phyloP scores from a whole-genome alignment of 495 filamentous ascomycete species.

The Podospora bellae-mahoneyi region DNA sequence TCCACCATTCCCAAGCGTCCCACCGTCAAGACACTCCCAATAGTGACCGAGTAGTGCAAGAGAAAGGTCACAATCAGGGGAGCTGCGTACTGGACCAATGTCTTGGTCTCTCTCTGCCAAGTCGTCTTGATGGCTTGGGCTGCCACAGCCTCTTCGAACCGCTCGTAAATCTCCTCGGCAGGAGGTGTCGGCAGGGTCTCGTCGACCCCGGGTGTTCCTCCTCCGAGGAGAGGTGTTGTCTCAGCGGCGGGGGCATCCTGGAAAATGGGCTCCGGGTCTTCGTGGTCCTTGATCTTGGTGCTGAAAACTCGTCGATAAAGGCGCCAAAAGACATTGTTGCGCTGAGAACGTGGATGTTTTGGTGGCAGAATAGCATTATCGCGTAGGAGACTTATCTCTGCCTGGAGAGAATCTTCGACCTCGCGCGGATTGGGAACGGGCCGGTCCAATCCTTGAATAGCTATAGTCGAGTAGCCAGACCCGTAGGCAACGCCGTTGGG shows the following conservation, averaged over 20 bases:
- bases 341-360: slow-evolving; percentile 43
- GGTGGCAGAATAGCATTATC: slow-evolving; percentile 73
- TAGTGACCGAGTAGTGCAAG: slow-evolving; percentile 68
- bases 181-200: slow-evolving; percentile 14
- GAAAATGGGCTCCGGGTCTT: slow-evolving; percentile 48
- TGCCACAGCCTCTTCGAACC: slow-evolving; percentile 74
- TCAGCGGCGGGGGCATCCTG: slow-evolving; percentile 27
- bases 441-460: slow-evolving; percentile 49
- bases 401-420: slow-evolving; percentile 56
- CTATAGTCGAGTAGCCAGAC: slow-evolving; percentile 45
- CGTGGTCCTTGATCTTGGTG: slow-evolving; percentile 48
- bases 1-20: slow-evolving; percentile 61
- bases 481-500: slow-evolving; percentile 64
- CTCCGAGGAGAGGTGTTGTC: slow-evolving; percentile 36
- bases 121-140: slow-evolving; percentile 74
- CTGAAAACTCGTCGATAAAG: slow-evolving; percentile 43
- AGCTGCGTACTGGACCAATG: slow-evolving; percentile 52
- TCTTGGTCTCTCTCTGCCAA: slow-evolving; percentile 76
- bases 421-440: slow-evolving; percentile 54
- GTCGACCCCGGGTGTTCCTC: neutral
- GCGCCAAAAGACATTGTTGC: slow-evolving; percentile 20
- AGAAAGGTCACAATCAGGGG: slow-evolving; percentile 67
- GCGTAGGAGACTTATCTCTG: slow-evolving; percentile 68
- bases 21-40: slow-evolving; percentile 66
- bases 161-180: slow-evolving; percentile 34